Base-by-base conservation (phyloP, 257 asterid species). In the Jacaranda copaia region DNA sequence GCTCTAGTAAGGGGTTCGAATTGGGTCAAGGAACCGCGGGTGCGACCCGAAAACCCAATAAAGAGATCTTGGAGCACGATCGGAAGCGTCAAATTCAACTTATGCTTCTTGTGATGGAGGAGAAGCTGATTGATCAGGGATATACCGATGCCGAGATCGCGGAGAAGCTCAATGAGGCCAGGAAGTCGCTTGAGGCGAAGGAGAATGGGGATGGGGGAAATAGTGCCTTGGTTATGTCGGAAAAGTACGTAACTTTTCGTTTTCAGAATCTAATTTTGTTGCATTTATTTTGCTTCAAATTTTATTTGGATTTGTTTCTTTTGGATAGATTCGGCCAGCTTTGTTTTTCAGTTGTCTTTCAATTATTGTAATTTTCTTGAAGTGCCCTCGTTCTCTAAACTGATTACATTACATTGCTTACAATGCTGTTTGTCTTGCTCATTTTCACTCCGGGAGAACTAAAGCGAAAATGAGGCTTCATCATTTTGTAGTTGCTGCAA, bases 11-110 rank as follows among this genome's bases (percentile, higher is more conserved):
- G 76, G 97, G 97, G 8, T 94, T 87, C 68, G 91, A 82, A 0
- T 82, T 83, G 42, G 96, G 82, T 12, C 85, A 93, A 57, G 99
- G 99, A 15, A 89, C 87, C 7, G 97, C 90, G 1, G 99, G 97
- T 0, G 75, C 88, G 25, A 51, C 86, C 16, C 84, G 94, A 51
- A 85, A 85, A 63, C 64, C 97, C 3, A 92, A 91, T 68, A 75
- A 85, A 80, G 99, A 91, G 45, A 93, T 93, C 9, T 72, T 93
- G 58, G 99, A 96, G 75, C 99, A 96, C 78, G 97, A 96, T 49
- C 91, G 97, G 14, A 96, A 96, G 85, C 93, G 99, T 36, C 92
- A 85, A 88, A 90, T 93, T 74, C 83, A 96, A 79, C 81, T 96
- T 57, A 91, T 87, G 88, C 97, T 96, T 57, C 81, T 90, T 6